Percentiles rank a stretch among this genome's conserved stretches.
Conservation (phyloP, 2,329 filamentous ascomycete genomes). For the Daldinia eschscholtzii region DNA sequence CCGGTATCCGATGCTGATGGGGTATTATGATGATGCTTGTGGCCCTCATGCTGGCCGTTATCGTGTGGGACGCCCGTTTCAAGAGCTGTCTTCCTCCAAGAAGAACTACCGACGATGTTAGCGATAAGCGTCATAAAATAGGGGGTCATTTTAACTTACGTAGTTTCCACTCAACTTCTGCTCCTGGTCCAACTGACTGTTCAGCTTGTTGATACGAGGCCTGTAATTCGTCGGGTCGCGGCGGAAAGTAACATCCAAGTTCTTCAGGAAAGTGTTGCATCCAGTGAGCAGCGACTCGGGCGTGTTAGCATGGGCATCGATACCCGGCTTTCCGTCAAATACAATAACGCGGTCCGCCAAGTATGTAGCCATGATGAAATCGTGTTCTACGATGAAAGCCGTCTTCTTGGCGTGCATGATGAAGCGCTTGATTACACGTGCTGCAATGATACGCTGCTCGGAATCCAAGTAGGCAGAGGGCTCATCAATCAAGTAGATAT, state of each 20-base stretch:
- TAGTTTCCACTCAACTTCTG: constrained; percentile 96
- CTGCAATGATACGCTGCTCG: constrained; percentile 97
- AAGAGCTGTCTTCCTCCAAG: constrained; percentile 80
- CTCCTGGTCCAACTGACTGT: constrained; percentile 96
- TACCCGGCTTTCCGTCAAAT: constrained; percentile 93
- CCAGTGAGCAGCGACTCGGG: constrained; percentile 94
- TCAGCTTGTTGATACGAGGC: constrained; percentile 97
- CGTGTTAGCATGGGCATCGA: constrained; percentile 86
- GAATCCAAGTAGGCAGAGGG: constrained; percentile 98
- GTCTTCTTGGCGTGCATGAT: constrained; percentile 99
- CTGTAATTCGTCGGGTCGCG: constrained; percentile 96
- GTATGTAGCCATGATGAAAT: constrained; percentile 94
- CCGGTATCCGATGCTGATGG: constrained; percentile 58
- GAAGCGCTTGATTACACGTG: constrained; percentile 98
- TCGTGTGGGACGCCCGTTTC: constrained; percentile 71
- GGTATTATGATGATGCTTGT: constrained; percentile 53
- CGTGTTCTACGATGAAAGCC: constrained; percentile 98
- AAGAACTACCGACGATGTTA: constrained; percentile 76
- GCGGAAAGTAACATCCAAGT: constrained; percentile 97
- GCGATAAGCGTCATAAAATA: constrained; percentile 2
- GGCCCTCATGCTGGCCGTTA: constrained; percentile 51
- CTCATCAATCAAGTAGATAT: constrained; percentile 99
- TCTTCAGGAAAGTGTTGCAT: constrained; percentile 97
- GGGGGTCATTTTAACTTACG: constrained; percentile 65
- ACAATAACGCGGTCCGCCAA: constrained; percentile 94